A percentile compares a stretch with the other conserved stretches of the same genome.
phyloP scores from a whole-genome alignment of 2,329 filamentous ascomycete species.

The Atkinsonella texensis region DNA sequence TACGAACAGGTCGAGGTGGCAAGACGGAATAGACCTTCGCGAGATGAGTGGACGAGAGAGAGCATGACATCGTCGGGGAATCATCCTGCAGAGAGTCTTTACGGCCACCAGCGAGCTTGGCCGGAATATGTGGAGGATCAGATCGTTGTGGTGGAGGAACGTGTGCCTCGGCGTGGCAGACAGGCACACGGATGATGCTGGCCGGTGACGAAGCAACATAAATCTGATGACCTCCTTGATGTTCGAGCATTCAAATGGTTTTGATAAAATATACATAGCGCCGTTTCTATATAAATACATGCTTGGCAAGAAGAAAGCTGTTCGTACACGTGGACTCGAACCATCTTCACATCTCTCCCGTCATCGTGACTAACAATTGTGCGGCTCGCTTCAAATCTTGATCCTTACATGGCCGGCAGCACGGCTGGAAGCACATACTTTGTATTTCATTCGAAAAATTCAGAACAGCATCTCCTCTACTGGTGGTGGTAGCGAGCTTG shows the following conservation, averaged over 20 bases:
- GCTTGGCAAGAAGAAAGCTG: background rate
- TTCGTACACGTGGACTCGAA: background rate
- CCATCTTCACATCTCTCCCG: background rate
- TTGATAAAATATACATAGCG: background rate
- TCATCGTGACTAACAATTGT: background rate
- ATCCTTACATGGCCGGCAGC: background rate
- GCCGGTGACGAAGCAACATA: background rate
- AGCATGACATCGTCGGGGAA: background rate
- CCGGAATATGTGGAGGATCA: background rate
- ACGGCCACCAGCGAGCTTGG: background rate
- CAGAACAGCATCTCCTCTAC: background rate
- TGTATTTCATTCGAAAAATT: background rate
- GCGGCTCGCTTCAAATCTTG: background rate
- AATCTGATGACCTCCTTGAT: background rate
- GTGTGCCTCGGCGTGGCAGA: background rate
- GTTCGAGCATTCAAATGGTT: background rate
- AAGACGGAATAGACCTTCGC: constrained; percentile 10
- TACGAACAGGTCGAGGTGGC: constrained; percentile 10
- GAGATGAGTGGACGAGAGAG: background rate
- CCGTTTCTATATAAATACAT: background rate
- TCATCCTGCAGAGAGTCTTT: background rate
- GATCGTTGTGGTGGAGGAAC: background rate
- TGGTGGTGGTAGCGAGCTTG: background rate
- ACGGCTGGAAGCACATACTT: background rate
- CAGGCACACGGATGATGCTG: background rate